Evolutionary conservation across 331 rosid species (phyloP), one percentile per base, ranked within the genome.

Genomic region (Prunus yedoensis): DNA sequence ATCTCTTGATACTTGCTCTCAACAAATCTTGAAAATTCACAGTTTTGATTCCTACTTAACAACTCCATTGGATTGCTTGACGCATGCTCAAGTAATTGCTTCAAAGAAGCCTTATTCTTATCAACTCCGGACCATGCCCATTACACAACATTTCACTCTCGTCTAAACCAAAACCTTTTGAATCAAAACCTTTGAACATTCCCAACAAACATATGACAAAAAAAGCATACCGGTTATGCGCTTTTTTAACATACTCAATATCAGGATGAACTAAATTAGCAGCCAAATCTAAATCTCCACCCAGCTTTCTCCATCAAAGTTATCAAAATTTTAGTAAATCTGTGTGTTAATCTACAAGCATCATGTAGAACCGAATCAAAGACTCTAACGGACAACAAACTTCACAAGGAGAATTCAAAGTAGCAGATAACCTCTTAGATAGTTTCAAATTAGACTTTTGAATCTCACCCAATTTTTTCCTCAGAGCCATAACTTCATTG

Each of bases 261-360:
- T 80, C 76, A 0, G 91, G 89, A 80, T 94, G 87, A 78, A 92
- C 96, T 4, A 88, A 83, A 61, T 83, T 84, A 2, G 97, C 91
- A 6, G 89, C 99, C 77, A 92, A 85, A 82, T 86, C 91, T 86
- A 92, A 87, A 85, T 94, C 92, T n/a, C 99, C 99, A 94, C 65
- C 91, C 90, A 7, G 96, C 92, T 81, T 93, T 89, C 76, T 82
- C 90, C 97, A 94, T 94, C 87, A 94, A 89, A 70, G 85, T 86
- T 46, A 92, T 84, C 85, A 94, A 83, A 78, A 92, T 84, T 85
- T 89, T 92, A 1, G 93, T 84, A 74, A 90, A 92, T 58, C 84
- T 90, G 45, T 88, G 90, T 0, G 96, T 74, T 41, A 85, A 88
- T 83, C 96, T 92, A 83, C 82, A 87, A 62, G 93, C 91, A 78